A percentile compares a stretch with the other conserved stretches of the same genome.
These are phyloP conservation scores for Epichloe scottii DNA, from an alignment of 2,329 filamentous ascomycete species.

Conservation along the genomic window DNA sequence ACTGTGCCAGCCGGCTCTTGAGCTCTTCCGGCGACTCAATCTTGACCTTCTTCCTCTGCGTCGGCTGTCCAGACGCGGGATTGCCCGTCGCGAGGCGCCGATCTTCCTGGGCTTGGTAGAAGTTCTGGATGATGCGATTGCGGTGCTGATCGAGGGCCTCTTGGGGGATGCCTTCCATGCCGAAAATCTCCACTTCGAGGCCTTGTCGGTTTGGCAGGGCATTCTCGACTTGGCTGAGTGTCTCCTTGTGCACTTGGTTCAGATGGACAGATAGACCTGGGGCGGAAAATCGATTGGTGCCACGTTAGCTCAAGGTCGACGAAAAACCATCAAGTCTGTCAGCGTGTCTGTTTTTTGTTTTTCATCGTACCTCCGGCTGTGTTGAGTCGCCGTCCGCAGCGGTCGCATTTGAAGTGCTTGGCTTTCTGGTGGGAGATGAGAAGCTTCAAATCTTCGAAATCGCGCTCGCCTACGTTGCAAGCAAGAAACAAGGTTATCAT, in stretches of 20 bases:
- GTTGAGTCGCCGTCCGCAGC: slow-evolving; percentile 77
- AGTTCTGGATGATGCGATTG: slow-evolving; percentile 74
- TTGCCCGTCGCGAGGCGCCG: slow-evolving; percentile 75
- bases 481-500: slow-evolving; percentile 16
- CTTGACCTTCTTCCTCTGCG: slow-evolving; percentile 56
- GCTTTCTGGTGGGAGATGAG: slow-evolving; percentile 95
- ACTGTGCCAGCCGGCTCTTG: slow-evolving; percentile 67
- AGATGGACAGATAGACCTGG: slow-evolving; percentile 87
- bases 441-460: slow-evolving; percentile 95
- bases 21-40: slow-evolving; percentile 66
- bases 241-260: slow-evolving; percentile 98
- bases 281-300: not conserved
- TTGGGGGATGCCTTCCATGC: slow-evolving; percentile 91
- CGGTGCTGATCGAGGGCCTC: slow-evolving; percentile 74
- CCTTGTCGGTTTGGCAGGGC: slow-evolving; percentile 75
- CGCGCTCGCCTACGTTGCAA: slow-evolving; percentile 57
- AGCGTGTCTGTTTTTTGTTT: not conserved
- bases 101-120: slow-evolving; percentile 75
- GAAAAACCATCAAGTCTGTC: not conserved
- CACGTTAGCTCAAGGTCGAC: not conserved
- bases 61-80: slow-evolving; percentile 52
- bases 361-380: slow-evolving; percentile 76
- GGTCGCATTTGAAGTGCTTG: slow-evolving; percentile 98
- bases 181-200: slow-evolving; percentile 91
- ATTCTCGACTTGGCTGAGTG: slow-evolving; percentile 77